Evolutionary conservation across 768 basidiomycete species (phyloP).

Genomic region (Lentinula boryana): DNA sequence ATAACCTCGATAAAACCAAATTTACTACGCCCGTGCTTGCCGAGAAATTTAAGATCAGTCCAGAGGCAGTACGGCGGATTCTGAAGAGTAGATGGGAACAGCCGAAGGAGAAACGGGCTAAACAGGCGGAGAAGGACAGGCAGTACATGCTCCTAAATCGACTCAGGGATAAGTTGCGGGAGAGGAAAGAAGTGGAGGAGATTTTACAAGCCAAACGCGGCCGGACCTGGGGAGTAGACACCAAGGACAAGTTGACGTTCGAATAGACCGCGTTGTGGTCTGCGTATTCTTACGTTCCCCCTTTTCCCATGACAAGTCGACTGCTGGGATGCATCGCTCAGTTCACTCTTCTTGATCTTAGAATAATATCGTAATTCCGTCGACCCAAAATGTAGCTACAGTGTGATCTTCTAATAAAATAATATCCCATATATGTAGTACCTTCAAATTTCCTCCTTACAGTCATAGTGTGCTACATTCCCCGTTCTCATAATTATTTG

Average conservation of each 20-base stretch:
- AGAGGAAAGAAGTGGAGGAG: constrained; percentile 32
- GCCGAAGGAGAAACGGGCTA: constrained; percentile 42
- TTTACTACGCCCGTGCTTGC: constrained; percentile 69
- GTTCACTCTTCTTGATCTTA: neutral
- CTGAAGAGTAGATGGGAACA: constrained; percentile 72
- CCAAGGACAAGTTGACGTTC: constrained; percentile 36
- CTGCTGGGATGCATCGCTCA: neutral
- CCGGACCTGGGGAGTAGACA: constrained; percentile 17
- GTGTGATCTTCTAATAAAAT: neutral
- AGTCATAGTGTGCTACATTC: neutral
- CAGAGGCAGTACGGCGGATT: constrained; percentile 77
- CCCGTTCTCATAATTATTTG: neutral
- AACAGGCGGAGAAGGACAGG: constrained; percentile 46
- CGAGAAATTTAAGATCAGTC: constrained; percentile 70
- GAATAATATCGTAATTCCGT: neutral
- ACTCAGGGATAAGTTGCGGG: constrained; percentile 39
- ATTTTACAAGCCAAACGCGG: constrained; percentile 20
- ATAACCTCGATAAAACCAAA: constrained; percentile 53
- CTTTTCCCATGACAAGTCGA: neutral
- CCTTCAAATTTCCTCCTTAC: neutral
- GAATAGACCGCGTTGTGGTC: constrained; percentile 14
- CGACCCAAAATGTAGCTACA: neutral
- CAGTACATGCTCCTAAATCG: constrained; percentile 27
- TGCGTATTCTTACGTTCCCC: neutral
- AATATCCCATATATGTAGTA: neutral